Evolutionary conservation across 2,329 filamentous ascomycete species (phyloP), one percentile per base, ranked within the genome.

Genomic region (Ophidiomyces ophidiicola): DNA sequence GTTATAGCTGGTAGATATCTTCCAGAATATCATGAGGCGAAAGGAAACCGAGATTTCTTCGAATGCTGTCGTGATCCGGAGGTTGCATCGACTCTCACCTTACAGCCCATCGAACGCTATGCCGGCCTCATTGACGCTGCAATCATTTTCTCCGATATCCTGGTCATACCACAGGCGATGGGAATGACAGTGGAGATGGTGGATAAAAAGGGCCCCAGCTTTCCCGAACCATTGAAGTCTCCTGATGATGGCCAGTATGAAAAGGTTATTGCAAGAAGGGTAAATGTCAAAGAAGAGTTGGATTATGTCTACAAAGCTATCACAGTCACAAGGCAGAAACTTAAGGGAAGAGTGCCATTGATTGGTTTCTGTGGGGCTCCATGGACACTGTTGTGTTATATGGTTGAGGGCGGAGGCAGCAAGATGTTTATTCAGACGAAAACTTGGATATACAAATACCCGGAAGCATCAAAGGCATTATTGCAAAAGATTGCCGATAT

Each of bases 181-280:
- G 90, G 90, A 1, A 98, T 98, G 90, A 71, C 72, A n/a, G 90
- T 98, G 19, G 82, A 96, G 61, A 98, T 98, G 90, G 72, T 96
- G 7, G 87, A 94, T 61, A 92, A 90, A 66, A 92, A 94, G 62
- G 90, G 90, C 0, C 90, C 90, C 7, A 83, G 92, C 59, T 98
- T 98, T 60, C 90, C 90, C 0, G 68, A 81, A 32, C 90, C 90
- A 10, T 70, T 98, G 44, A 70, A 73, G 56, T 77, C 73, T 26
- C 88, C 90, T 2, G 71, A 79, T 36, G 87, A 94, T 57, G 74
- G 72, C 46, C 87, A 96, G 63, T 96, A 92, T 64, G 68, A 69
- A 48, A 69, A 80, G 55, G 71, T 96, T 44, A 70, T 96, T 62
- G 68, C 72, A 50, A 76, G 79, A 53, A 54, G 83, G 8, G 85